phyloP scores from a whole-genome alignment of 441 rosid genomes.

The Gossypium gossypioides region DNA sequence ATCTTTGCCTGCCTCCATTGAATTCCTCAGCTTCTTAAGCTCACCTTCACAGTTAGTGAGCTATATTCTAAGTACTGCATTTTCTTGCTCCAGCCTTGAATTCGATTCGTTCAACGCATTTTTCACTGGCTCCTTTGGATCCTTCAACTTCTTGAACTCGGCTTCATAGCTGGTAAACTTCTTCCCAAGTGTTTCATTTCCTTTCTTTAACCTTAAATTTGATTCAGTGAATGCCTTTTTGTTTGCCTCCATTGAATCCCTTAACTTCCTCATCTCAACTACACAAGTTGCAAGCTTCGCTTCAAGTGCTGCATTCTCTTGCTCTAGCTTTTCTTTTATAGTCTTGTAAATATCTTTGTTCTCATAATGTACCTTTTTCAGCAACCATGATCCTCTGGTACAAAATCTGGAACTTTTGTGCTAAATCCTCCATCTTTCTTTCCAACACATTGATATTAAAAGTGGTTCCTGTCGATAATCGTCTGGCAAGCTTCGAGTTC shows the following conservation, averaged over 20 bases:
- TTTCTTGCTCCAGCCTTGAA: conserved; percentile 25
- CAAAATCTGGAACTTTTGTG: conserved; percentile 48
- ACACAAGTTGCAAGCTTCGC: too few species aligned
- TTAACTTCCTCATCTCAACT: too few species aligned
- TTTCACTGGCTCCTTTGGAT: conserved; percentile 21
- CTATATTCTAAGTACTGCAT: conserved; percentile 22
- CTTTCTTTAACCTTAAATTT: conserved; percentile 21
- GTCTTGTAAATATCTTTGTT: conserved; percentile 33
- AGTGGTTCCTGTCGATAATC: conserved; percentile 24
- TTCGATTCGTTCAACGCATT: conserved; percentile 11
- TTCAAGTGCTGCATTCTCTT: conserved; percentile 16
- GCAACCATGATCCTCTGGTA: conserved; percentile 53
- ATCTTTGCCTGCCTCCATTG: conserved; percentile 20
- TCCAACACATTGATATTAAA: conserved; percentile 29
- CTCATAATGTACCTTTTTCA: conserved; percentile 56
- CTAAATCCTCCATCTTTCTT: conserved; percentile 57
- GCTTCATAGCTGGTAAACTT: conserved; percentile 25
- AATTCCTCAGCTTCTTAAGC: conserved; percentile 27
- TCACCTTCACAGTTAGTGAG: conserved; percentile 27
- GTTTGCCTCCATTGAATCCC: too few species aligned
- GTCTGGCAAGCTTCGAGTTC: conserved; percentile 22
- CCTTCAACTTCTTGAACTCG: conserved; percentile 33
- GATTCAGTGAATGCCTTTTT: too few species aligned
- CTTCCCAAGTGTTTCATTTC: conserved; percentile 23
- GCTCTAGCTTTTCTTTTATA: conserved; percentile 11